These are phyloP conservation scores for Pestalotiopsis fici DNA, from an alignment of 2,329 filamentous ascomycete species.

Conservation along the genomic window DNA sequence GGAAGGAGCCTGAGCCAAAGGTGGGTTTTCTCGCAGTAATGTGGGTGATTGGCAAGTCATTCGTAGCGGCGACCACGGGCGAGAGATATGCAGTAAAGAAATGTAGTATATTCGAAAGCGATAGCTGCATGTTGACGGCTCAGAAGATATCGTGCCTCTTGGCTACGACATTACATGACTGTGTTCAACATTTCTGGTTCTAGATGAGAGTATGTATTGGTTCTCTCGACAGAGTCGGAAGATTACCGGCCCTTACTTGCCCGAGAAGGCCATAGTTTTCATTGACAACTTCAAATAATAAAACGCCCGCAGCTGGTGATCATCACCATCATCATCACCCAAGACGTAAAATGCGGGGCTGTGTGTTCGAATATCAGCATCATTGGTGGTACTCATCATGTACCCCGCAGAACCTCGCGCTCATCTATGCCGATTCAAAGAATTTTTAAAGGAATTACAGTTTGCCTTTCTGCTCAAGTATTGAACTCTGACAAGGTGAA, in stretches of 20 bases:
- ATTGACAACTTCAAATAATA: background rate
- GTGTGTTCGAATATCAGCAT: background rate
- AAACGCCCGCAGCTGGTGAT: background rate
- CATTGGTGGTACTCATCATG: background rate
- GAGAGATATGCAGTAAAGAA: background rate
- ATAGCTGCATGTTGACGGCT: background rate
- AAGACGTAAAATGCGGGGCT: background rate
- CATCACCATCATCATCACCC: background rate
- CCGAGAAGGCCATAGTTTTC: background rate
- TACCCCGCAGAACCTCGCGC: background rate
- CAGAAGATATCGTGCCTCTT: background rate
- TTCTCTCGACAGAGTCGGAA: background rate
- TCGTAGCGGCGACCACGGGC: background rate
- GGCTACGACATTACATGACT: background rate
- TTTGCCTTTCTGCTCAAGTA: too few relatives aligned
- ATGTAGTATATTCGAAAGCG: background rate
- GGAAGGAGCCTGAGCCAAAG: background rate
- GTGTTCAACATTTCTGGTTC: background rate
- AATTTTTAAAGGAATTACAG: too few relatives aligned
- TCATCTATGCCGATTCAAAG: background rate
- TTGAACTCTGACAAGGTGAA: too few relatives aligned
- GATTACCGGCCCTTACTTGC: background rate
- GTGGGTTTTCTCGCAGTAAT: background rate
- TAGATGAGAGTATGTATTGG: background rate
- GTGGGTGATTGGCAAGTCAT: background rate